Percentiles rank a stretch among this genome's conserved stretches.
These are phyloP conservation scores for Quercus suber DNA, from an alignment of 306 rosid species.

Conservation along the genomic window DNA sequence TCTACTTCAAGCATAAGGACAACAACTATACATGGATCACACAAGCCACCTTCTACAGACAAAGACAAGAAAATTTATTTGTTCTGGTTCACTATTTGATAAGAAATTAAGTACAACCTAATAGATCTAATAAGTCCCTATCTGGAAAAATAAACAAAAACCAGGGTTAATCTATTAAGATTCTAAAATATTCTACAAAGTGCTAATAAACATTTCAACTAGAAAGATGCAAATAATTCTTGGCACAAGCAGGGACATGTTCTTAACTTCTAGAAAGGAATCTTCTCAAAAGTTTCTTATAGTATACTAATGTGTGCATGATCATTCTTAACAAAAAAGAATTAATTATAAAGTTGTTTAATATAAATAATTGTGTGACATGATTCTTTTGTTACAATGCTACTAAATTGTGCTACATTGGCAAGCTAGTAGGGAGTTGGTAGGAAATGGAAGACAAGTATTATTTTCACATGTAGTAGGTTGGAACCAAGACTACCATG, in stretches of 20 bases:
- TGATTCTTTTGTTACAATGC: background rate
- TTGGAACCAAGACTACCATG: background rate
- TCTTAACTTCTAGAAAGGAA: too few relatives aligned
- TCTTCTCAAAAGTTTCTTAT: too few relatives aligned
- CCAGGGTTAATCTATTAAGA: too few relatives aligned
- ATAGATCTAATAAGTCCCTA: background rate
- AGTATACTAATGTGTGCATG: too few relatives aligned
- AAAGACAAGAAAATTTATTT: background rate
- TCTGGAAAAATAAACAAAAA: background rate
- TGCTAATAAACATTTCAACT: background rate
- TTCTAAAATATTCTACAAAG: background rate
- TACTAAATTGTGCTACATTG: background rate
- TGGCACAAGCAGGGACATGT: too few relatives aligned
- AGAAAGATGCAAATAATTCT: background rate
- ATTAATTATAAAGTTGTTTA: background rate
- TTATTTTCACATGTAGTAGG: background rate
- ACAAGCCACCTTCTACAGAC: background rate
- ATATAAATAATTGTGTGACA: too few relatives aligned
- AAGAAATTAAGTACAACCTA: background rate
- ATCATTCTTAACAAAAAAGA: background rate
- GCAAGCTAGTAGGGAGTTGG: conserved; percentile 13
- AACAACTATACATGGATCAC: background rate
- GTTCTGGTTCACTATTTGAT: background rate
- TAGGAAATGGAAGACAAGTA: conserved; percentile 1
- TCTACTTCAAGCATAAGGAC: background rate